Conservation (phyloP, 176 grass and related monocot species). For the Stipa capillata region DNA sequence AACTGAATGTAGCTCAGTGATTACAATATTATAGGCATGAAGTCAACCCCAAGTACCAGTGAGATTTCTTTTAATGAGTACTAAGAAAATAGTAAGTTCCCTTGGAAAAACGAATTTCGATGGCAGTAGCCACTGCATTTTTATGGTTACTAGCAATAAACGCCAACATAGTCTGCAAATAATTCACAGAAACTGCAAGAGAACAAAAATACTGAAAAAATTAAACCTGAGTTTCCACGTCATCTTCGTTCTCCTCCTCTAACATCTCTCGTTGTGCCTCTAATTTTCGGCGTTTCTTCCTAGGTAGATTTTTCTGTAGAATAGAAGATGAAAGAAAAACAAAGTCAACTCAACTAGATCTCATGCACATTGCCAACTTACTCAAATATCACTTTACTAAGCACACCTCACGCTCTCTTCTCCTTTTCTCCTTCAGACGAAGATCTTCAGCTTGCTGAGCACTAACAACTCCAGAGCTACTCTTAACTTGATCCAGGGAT, state of each 20-base stretch:
- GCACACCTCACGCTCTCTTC: slow-evolving; percentile 69
- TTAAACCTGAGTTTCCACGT: slow-evolving; percentile 42
- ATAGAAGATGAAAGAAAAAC: slow-evolving; percentile 4
- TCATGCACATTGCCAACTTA: background rate
- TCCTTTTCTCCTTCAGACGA: slow-evolving; percentile 80
- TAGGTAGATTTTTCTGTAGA: slow-evolving; percentile 69
- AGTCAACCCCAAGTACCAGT: background rate
- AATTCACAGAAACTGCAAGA: background rate
- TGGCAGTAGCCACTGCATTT: background rate
- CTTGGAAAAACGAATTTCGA: background rate
- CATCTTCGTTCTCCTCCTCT: slow-evolving; percentile 48
- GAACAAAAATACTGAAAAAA: slow-evolving; percentile 17
- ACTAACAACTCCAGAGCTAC: slow-evolving; percentile 50
- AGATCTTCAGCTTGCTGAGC: slow-evolving; percentile 86
- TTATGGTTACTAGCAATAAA: background rate
- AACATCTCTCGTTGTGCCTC: slow-evolving; percentile 53
- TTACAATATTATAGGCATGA: background rate
- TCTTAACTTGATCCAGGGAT: slow-evolving; percentile 43
- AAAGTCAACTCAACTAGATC: slow-evolving; percentile 9
- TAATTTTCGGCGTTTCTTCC: slow-evolving; percentile 62
- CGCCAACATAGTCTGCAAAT: background rate
- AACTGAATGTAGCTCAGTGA: background rate
- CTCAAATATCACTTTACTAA: slow-evolving; percentile 6
- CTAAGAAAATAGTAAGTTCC: background rate
- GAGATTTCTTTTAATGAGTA: background rate